Conservation (phyloP, 176 grass and related monocot genomes). For the Carex parvula region DNA sequence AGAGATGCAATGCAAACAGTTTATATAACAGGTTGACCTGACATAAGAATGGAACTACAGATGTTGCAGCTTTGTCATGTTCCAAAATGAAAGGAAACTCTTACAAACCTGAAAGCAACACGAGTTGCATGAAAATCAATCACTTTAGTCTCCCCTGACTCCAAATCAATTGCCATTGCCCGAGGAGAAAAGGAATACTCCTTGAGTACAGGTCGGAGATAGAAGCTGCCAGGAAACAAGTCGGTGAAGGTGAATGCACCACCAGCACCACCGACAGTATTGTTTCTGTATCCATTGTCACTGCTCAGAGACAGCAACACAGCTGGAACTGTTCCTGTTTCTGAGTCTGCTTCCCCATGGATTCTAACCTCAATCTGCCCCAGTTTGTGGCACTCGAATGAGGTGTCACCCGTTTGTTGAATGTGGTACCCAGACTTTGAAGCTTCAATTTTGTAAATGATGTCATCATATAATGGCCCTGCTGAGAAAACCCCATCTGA, state of each 20-base stretch:
- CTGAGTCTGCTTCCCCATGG: conserved; percentile 47
- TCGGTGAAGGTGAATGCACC: conserved; percentile 77
- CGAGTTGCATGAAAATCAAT: conserved; percentile 75
- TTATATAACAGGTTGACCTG: not conserved
- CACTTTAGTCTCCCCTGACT: conserved; percentile 80
- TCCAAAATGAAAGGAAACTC: not conserved
- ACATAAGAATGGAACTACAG: not conserved
- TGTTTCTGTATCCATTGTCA: conserved; percentile 95
- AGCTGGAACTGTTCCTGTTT: conserved; percentile 57
- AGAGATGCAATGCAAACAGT: not conserved
- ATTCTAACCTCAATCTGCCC: conserved; percentile 67
- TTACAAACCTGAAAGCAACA: conserved; percentile 92
- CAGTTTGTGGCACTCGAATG: conserved; percentile 82
- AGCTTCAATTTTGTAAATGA: conserved; percentile 76
- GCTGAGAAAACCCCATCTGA: conserved; percentile 66
- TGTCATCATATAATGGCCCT: conserved; percentile 86
- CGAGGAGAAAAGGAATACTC: conserved; percentile 92
- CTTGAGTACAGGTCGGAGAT: conserved; percentile 91
- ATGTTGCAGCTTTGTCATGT: not conserved
- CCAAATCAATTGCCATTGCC: conserved; percentile 77
- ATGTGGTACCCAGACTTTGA: conserved; percentile 84
- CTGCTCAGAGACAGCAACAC: conserved; percentile 93
- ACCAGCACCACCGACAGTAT: conserved; percentile 69
- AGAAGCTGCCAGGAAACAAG: conserved; percentile 95
- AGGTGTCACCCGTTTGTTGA: conserved; percentile 57